Evolutionary conservation across 2,329 filamentous ascomycete species (phyloP).

Genomic region (Diaporthe velutina): DNA sequence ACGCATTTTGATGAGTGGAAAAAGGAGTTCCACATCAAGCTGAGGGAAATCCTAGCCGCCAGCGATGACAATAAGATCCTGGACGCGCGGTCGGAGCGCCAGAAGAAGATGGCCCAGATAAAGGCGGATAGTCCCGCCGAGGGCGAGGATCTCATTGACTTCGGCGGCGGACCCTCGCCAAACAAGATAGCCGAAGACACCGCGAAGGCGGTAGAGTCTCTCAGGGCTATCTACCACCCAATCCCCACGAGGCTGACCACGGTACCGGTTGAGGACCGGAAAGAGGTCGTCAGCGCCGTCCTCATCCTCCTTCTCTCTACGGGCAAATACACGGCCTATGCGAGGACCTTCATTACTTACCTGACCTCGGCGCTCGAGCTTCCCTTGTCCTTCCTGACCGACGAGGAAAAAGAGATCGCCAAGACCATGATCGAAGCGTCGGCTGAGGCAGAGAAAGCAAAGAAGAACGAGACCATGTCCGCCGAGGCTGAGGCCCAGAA

Average conservation of each 20-base stretch:
- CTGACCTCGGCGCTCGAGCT: conserved; percentile 77
- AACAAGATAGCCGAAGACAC: conserved; percentile 45
- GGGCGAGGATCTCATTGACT: conserved; percentile 57
- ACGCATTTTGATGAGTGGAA: conserved; percentile 84
- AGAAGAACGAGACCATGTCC: conserved; percentile 67
- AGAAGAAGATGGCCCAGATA: conserved; percentile 56
- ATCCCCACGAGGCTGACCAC: conserved; percentile 67
- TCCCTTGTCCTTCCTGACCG: conserved; percentile 70
- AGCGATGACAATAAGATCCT: conserved; percentile 60
- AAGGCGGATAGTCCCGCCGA: conserved; percentile 51
- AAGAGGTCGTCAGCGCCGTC: conserved; percentile 76
- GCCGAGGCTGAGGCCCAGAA: conserved; percentile 83
- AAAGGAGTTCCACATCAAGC: conserved; percentile 74
- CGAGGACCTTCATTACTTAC: conserved; percentile 76
- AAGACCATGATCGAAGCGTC: conserved; percentile 78
- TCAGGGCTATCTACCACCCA: conserved; percentile 67
- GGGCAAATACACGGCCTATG: conserved; percentile 81
- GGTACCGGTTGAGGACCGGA: conserved; percentile 69
- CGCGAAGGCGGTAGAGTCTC: conserved; percentile 55
- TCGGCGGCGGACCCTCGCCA: conserved; percentile 45
- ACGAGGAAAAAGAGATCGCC: conserved; percentile 82
- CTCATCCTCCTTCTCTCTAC: conserved; percentile 78
- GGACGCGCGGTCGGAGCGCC: conserved; percentile 60
- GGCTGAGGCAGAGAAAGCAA: conserved; percentile 62
- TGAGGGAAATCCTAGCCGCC: conserved; percentile 73